Conservation (phyloP, 2,329 filamentous ascomycete genomes). For the Sarocladiaceae sp. region DNA sequence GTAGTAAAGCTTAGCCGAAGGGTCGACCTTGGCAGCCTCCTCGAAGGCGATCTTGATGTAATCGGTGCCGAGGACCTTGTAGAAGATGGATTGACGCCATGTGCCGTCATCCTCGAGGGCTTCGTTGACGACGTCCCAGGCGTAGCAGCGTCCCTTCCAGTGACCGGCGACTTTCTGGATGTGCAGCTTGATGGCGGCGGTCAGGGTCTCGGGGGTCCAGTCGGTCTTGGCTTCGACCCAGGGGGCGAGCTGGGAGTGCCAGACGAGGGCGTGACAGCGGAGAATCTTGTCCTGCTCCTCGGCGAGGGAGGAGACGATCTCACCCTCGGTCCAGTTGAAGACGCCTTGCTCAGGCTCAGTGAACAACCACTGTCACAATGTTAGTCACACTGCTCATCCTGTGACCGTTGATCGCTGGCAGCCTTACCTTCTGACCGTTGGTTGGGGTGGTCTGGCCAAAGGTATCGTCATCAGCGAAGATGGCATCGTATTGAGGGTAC, state of each 20-base stretch:
- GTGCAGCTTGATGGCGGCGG: constrained; percentile 47
- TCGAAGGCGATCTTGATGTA: constrained; percentile 51
- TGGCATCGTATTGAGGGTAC: constrained; percentile 49
- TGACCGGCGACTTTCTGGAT: constrained; percentile 54
- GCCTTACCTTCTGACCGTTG: constrained; percentile 47
- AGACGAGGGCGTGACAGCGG: constrained; percentile 55
- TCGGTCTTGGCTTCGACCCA: constrained; percentile 33
- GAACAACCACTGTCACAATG: constrained; percentile 43
- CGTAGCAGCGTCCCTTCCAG: constrained; percentile 56
- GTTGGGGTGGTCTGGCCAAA: constrained; percentile 60
- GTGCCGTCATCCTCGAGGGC: constrained; percentile 51
- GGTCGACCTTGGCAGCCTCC: constrained; percentile 42
- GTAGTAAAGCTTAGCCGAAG: constrained; percentile 51
- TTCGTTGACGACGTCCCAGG: constrained; percentile 65
- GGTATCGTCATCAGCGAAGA: constrained; percentile 48
- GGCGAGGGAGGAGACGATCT: constrained; percentile 42
- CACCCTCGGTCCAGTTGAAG: constrained; percentile 59
- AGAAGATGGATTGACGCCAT: constrained; percentile 43
- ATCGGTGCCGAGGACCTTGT: constrained; percentile 43
- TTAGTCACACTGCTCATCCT: constrained; percentile 3
- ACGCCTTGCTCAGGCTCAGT: constrained; percentile 52
- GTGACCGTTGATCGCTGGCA: too few species aligned
- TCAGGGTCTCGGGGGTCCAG: constrained; percentile 57
- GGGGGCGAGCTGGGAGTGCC: constrained; percentile 34
- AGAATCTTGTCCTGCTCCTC: constrained; percentile 39